Base-by-base conservation (phyloP, 345 rosid genomes). In the Erysimum cheiranthoides region DNA sequence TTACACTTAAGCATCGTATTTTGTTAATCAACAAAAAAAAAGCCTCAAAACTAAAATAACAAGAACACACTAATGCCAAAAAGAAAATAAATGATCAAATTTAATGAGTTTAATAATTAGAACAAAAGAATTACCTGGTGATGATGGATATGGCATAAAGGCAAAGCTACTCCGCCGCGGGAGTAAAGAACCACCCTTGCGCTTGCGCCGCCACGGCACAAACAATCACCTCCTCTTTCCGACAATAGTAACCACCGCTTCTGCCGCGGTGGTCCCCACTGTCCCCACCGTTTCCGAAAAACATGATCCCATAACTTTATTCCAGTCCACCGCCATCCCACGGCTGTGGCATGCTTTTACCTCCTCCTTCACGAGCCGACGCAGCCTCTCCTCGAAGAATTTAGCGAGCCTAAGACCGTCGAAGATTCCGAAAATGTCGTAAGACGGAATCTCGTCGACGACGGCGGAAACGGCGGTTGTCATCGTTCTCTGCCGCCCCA, bases 401-500 rank as follows among this genome's bases (percentile, higher is more conserved):
- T 78, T 78, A 13, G 77, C 81, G 27, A 59, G 62, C 56, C 77
- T 66, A 7, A 50, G 50, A 17, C 81, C 81, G 13, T 71, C 40
- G 1, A 78, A 78, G 11, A 78, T 78, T 28, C 81, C 81, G 2
- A 58, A 78, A 31, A 78, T 58, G 40, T 78, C 73, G 18, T 66
- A 71, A 21, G 77, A 78, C 0, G 81, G 77, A 30, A 78, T 78
- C 62, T 78, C 57, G 14, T 51, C 52, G 14, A 78, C 69, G 5
- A 72, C 73, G 18, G 68, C 30, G 56, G 81, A 78, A 50, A 72
- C 81, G 17, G 81, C 77, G 12, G 81, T 78, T 28, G 73, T 78
- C 77, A 78, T 71, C 32, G 68, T 36, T 78, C 81, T 66, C 31
- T 72, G 73, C 56, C 81, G 77, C 40, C 81, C 81, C 81, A 78